Evolutionary conservation across 2,329 filamentous ascomycete species (phyloP).

Genomic region (Aspergillus japonicus): DNA sequence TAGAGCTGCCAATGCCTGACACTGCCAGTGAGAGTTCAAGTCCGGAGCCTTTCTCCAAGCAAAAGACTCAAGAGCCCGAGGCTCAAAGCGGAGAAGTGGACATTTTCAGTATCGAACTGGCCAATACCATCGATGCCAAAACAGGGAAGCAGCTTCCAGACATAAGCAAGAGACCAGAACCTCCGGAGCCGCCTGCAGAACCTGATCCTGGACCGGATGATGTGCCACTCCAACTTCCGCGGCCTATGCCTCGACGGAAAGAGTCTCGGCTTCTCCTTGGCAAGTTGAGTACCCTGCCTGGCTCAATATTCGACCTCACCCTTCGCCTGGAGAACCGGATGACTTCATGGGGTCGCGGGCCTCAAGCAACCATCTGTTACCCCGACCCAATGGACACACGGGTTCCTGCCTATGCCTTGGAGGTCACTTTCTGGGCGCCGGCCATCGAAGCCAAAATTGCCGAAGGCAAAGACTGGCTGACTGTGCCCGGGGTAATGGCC

Average conservation of each 20-base stretch:
- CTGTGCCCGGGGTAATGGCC: constrained; percentile 57
- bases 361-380: constrained; percentile 67
- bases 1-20: constrained; percentile 41
- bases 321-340: constrained; percentile 66
- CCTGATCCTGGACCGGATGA: constrained; percentile 12
- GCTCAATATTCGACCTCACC: constrained; percentile 64
- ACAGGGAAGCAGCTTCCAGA: constrained; percentile 37
- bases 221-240: constrained; percentile 9
- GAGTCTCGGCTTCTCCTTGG: constrained; percentile 54
- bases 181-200: constrained; percentile 13
- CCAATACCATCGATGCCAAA: constrained; percentile 44
- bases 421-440: constrained; percentile 71
- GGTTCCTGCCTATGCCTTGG: constrained; percentile 79
- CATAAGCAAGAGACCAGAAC: constrained; percentile 18
- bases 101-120: constrained; percentile 38
- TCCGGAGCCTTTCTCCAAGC: constrained; percentile 16
- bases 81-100: constrained; percentile 11
- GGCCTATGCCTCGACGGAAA: constrained; percentile 24
- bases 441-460: constrained; percentile 62
- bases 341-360: constrained; percentile 74
- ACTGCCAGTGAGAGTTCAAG: constrained; percentile 38
- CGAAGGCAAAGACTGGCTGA: constrained; percentile 56
- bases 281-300: constrained; percentile 62
- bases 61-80: constrained; percentile 9
- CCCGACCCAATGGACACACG: constrained; percentile 62